Conservation (phyloP, 352 stramenopile genomes). For the Phytophthora fragariae region DNA sequence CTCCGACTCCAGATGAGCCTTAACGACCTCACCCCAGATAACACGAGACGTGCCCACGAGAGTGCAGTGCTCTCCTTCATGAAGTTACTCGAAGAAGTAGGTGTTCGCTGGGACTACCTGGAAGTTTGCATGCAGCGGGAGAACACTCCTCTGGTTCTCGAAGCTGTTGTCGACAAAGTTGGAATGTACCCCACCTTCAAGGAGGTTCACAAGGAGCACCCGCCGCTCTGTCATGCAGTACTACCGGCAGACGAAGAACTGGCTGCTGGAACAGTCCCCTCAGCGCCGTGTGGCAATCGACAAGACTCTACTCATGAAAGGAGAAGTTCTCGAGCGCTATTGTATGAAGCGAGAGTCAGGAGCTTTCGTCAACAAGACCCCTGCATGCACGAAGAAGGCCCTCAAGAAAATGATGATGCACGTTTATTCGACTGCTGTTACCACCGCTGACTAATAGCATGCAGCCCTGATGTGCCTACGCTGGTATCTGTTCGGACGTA, state of each 20-base stretch:
- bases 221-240: conserved; percentile 31
- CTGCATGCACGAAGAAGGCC: conserved; percentile 16
- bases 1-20: conserved; percentile 30
- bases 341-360: conserved; percentile 12
- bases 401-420: conserved; percentile 17
- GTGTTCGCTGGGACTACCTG: conserved; percentile 5
- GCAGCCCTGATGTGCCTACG: conserved; percentile 22
- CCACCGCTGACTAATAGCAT: conserved; percentile 21
- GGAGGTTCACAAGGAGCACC: conserved; percentile 10
- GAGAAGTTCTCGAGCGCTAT: conserved; percentile 20
- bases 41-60: conserved; percentile 26
- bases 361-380: conserved; percentile 14
- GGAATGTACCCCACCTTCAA: conserved; percentile 34
- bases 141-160: neutral
- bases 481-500: conserved; percentile 28
- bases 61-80: conserved; percentile 24
- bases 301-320: conserved; percentile 26
- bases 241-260: conserved; percentile 29
- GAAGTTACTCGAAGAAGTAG: conserved; percentile 23
- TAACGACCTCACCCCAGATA: conserved; percentile 22
- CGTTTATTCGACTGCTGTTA: conserved; percentile 19
- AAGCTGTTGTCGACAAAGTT: conserved; percentile 34
- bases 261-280: conserved; percentile 24
- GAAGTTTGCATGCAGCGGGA: conserved; percentile 28
- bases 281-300: conserved; percentile 9